Conservation (phyloP, 495 filamentous ascomycete genomes). For the Penicillium antarcticum region DNA sequence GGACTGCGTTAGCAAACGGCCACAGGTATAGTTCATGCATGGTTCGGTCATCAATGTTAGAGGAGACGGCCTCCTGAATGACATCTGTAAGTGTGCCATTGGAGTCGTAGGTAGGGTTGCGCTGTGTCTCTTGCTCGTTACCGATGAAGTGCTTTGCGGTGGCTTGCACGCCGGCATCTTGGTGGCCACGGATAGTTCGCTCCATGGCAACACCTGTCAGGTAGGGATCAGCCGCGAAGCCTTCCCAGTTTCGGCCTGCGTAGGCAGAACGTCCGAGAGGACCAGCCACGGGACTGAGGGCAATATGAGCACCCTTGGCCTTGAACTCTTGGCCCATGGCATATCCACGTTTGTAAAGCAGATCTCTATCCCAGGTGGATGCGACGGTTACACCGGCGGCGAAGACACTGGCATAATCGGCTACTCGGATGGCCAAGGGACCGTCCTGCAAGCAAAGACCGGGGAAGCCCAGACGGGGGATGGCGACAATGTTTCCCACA, state of each 20-base stretch:
- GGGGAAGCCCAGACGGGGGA: slow-evolving; percentile 40
- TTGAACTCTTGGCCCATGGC: slow-evolving; percentile 57
- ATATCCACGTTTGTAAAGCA: slow-evolving; percentile 63
- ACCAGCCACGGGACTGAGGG: slow-evolving; percentile 51
- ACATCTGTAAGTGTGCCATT: slow-evolving; percentile 74
- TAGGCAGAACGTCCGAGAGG: slow-evolving; percentile 49
- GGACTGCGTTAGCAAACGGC: slow-evolving; percentile 66
- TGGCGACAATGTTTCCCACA: slow-evolving; percentile 69
- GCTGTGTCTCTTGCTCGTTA: slow-evolving; percentile 56
- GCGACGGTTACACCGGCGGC: slow-evolving; percentile 56
- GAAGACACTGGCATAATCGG: slow-evolving; percentile 52
- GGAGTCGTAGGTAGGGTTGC: slow-evolving; percentile 20
- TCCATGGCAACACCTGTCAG: slow-evolving; percentile 53
- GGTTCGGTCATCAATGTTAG: slow-evolving; percentile 63
- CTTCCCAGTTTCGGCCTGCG: slow-evolving; percentile 69
- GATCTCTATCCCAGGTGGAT: slow-evolving; percentile 63
- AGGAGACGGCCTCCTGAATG: slow-evolving; percentile 62
- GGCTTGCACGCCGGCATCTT: slow-evolving; percentile 55
- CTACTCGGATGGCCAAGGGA: slow-evolving; percentile 46
- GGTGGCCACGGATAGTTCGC: slow-evolving; percentile 53
- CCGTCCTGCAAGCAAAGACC: slow-evolving; percentile 55
- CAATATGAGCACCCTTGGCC: slow-evolving; percentile 51
- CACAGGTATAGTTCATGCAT: slow-evolving; percentile 81
- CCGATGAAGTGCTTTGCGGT: slow-evolving; percentile 57
- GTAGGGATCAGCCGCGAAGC: slow-evolving; percentile 66